Evolutionary conservation across 73 alveolate genomes (phyloP), one percentile per base, ranked within the genome.

Genomic region (Breviolum minutum): DNA sequence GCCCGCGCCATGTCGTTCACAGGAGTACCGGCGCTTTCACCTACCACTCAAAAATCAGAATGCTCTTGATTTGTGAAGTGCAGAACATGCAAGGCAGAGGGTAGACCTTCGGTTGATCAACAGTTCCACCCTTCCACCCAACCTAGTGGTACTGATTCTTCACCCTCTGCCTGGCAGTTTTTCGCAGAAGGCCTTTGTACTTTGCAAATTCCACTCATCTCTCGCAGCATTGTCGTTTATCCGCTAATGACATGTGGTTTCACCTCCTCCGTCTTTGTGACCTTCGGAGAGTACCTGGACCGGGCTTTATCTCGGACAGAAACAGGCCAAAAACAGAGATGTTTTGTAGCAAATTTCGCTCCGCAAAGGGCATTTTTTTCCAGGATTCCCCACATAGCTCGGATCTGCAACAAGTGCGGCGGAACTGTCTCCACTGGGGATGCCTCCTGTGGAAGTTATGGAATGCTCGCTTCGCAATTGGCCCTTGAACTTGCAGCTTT

Each of bases 361-460:
- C 77, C 77, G 77, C 74, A 11, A 11, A 11, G 11, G 11, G 24
- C 74, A 13, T 68, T 68, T 68, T 68, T 68, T 68, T 22, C n/a
- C 77, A 68, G 77, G 17, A 22, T 17, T 68, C 77, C 77, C 24
- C 63, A 26, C 98, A 92, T 92, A 29, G 98, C 98, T 54, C 98
- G 71, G 89, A 92, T 92, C 98, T 92, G 98, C 40, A 66, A 63
- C 98, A 92, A 61, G 98, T 92, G 98, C 16, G 98, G 89, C 60
- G 98, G 98, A 64, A 92, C 98, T 19, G 90, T 74, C 98, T 92
- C 98, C 90, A 74, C 86, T 12, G 69, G 98, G 54, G 80, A 84
- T 32, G 83, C n/a, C 69, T 73, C 89, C 90, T 86, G 40, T 32
- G 69, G 40, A 71, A 8, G 48, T 40, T 40, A 40, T 40, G 54